Conservation (phyloP, 805 yeast genomes). For the Ogataea methylovora region DNA sequence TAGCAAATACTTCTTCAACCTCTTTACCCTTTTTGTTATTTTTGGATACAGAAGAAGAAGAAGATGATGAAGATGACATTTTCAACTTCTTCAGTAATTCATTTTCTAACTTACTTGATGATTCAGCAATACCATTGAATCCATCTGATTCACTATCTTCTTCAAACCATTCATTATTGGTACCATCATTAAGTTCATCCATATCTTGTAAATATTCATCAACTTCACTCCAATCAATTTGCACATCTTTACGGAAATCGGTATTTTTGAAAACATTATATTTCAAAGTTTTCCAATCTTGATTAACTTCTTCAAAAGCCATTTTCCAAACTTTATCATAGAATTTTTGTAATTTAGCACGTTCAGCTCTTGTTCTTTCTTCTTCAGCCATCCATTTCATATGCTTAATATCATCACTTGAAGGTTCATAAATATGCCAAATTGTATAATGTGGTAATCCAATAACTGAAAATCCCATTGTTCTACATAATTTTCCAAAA, state of each 20-base stretch:
- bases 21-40: background rate
- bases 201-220: slow-evolving; percentile 32
- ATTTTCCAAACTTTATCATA: slow-evolving; percentile 70
- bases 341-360: slow-evolving; percentile 55
- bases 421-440: slow-evolving; percentile 94
- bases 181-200: slow-evolving; percentile 10
- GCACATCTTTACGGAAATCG: slow-evolving; percentile 46
- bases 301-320: slow-evolving; percentile 74
- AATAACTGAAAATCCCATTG: slow-evolving; percentile 77
- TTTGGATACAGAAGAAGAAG: too few species aligned
- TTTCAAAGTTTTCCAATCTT: slow-evolving; percentile 66
- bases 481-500: slow-evolving; percentile 78
- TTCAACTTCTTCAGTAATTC: slow-evolving; percentile 7
- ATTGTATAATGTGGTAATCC: slow-evolving; percentile 90
- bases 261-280: slow-evolving; percentile 69
- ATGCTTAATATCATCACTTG: slow-evolving; percentile 75
- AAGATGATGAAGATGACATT: too few species aligned
- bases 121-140: slow-evolving; percentile 6
- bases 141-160: slow-evolving; percentile 9
- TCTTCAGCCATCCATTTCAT: slow-evolving; percentile 85
- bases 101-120: slow-evolving; percentile 9
- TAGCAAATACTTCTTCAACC: slow-evolving; percentile 19
- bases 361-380: slow-evolving; percentile 57
- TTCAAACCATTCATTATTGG: slow-evolving; percentile 2
- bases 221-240: slow-evolving; percentile 66